Base-by-base conservation (phyloP, 1,139 yeast genomes). In the Nakaseomyces uthaithaninus region DNA sequence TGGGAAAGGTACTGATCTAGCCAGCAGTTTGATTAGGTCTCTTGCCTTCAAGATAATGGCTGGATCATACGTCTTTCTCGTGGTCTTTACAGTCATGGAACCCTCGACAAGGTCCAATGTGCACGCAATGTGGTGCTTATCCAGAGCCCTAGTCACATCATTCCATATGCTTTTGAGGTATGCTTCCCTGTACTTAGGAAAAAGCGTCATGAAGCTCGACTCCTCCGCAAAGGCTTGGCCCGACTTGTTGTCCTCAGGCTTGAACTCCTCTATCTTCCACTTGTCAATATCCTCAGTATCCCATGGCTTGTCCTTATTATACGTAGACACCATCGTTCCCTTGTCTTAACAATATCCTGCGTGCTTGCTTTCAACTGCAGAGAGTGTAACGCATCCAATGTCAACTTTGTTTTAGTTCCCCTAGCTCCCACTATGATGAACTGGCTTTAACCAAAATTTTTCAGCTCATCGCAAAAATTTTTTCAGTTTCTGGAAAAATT, bases 261-360 rank as follows among this genome's bases (percentile, higher is more conserved):
- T 82, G 68, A 91, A 91, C 47, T 87, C 94, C 27, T 87, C 95
- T 33, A 80, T 70, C 49, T 74, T 69, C 99, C 99, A 91, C 62
- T 91, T 89, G 59, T 91, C 95, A 47, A 91, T 80, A 54, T 87
- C 96, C 20, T 84, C 86, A 11, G 95, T 87, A 60, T 91, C 97
- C 97, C 98, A 89, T 42, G 97, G 97, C 64, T 91, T 91, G 55
- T 89, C 97, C 60, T 79, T 82, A 62, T 89, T 84, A 63, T 89
- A 91, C 42, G 94, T 83, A 3, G 95, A 86, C 25, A 83, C 87
- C 97, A 91, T 89, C 7, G 10, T 27, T 2, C 15, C 18, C 15
- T 34, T n/a, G n/a, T n/a, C n/a, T n/a, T n/a, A n/a, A n/a, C n/a
- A n/a, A n/a, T n/a, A n/a, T n/a, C n/a, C n/a, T n/a, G n/a, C 22